phyloP scores from a whole-genome alignment of 1,139 yeast genomes.

The Lodderomyces jiufengensis region DNA sequence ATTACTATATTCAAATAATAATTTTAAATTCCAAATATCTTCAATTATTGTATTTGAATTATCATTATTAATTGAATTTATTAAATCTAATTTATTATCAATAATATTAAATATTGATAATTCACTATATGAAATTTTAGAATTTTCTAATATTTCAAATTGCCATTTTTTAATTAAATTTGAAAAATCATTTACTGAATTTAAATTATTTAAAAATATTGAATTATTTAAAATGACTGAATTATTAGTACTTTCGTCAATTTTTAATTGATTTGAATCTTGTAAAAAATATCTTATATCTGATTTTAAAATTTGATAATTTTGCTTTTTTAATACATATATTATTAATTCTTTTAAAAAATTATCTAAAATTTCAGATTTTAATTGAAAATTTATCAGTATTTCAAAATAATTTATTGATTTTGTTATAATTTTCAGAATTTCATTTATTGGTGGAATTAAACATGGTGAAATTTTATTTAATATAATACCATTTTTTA shows the following conservation, averaged over 20 bases:
- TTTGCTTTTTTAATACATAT: constrained; percentile 46
- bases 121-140: constrained; percentile 18
- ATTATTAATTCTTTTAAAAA: constrained; percentile 46
- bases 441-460: constrained; percentile 56
- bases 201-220: constrained; percentile 25
- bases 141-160: constrained; percentile 23
- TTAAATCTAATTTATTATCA: constrained; percentile 56
- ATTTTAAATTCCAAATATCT: constrained; percentile 63
- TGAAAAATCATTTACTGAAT: too few relatives aligned
- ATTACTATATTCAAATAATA: constrained; percentile 64
- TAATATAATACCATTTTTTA: constrained; percentile 34
- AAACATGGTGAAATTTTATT: constrained; percentile 58
- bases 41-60: constrained; percentile 27
- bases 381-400: constrained; percentile 34
- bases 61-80: constrained; percentile 43
- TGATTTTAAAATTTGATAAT: constrained; percentile 39
- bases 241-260: constrained; percentile 24
- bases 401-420: constrained; percentile 47
- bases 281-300: constrained; percentile 35
- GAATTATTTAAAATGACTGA: constrained; percentile 18
- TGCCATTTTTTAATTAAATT: constrained; percentile 22
- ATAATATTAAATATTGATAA: constrained; percentile 45
- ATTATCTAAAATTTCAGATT: constrained; percentile 37
- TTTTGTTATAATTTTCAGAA: constrained; percentile 39
- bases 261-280: constrained; percentile 23